A percentile compares a stretch with the other conserved stretches of the same genome.
phyloP scores from a whole-genome alignment of 2,329 filamentous ascomycete species.

The Alternaria brassicicola region DNA sequence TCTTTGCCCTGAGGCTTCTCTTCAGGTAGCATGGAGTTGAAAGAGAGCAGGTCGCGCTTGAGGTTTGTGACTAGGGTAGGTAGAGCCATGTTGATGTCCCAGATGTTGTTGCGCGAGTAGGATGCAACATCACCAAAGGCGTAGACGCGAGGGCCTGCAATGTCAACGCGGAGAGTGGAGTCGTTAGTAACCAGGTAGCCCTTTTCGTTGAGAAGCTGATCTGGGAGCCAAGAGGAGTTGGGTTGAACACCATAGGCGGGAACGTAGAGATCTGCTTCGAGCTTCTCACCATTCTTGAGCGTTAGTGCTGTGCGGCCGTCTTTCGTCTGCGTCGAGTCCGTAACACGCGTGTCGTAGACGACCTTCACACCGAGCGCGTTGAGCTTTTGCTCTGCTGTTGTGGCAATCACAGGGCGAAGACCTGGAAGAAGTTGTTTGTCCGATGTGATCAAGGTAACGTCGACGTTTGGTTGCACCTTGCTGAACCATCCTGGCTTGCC shows the following conservation, averaged over 20 bases:
- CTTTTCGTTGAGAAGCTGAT: slow-evolving; percentile 52
- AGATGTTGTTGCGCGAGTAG: slow-evolving; percentile 51
- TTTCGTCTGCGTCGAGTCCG: slow-evolving; percentile 22
- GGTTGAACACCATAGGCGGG: slow-evolving; percentile 59
- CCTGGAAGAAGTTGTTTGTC: slow-evolving; percentile 49
- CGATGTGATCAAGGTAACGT: slow-evolving; percentile 55
- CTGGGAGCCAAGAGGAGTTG: slow-evolving; percentile 60
- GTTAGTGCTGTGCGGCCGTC: slow-evolving; percentile 51
- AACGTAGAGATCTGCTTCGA: slow-evolving; percentile 60
- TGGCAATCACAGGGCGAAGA: slow-evolving; percentile 49
- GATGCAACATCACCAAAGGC: slow-evolving; percentile 55
- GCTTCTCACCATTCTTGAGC: slow-evolving; percentile 52
- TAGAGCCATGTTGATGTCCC: slow-evolving; percentile 50
- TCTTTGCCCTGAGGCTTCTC: slow-evolving; percentile 36
- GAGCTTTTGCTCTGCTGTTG: slow-evolving; percentile 55
- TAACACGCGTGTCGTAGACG: slow-evolving; percentile 48
- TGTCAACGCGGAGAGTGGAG: slow-evolving; percentile 54
- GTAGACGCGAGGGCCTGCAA: slow-evolving; percentile 55
- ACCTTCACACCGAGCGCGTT: slow-evolving; percentile 56
- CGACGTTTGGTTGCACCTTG: slow-evolving; percentile 32
- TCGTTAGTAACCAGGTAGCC: slow-evolving; percentile 58
- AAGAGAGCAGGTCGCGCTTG: slow-evolving; percentile 54
- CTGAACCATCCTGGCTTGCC: slow-evolving; percentile 51
- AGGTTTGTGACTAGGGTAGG: slow-evolving; percentile 54
- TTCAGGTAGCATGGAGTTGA: slow-evolving; percentile 22